Evolutionary conservation across 1,284 basidiomycete species (phyloP).

Genomic region (Cerioporus squamosus): DNA sequence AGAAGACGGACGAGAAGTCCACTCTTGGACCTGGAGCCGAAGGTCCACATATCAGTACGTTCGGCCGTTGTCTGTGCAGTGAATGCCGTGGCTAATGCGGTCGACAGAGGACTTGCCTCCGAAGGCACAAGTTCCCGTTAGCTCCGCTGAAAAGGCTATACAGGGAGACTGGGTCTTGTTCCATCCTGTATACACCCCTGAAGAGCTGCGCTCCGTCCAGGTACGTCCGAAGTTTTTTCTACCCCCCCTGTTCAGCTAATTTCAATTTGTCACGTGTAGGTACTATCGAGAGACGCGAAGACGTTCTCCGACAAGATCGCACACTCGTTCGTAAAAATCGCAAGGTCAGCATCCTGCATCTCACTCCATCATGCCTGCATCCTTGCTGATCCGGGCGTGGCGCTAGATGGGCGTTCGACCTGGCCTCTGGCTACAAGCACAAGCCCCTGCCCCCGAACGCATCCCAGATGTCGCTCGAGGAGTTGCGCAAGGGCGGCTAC

Average conservation of each 20-base stretch:
- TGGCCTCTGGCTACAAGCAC: slow-evolving; percentile 83
- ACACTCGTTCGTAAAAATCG: slow-evolving; percentile 59
- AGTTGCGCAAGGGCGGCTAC: slow-evolving; percentile 76
- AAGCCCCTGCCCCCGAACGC: slow-evolving; percentile 62
- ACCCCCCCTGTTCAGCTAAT: background rate
- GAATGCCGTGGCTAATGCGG: background rate
- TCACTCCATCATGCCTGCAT: background rate
- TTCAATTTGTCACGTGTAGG: slow-evolving; percentile 41
- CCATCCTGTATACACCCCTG: slow-evolving; percentile 78
- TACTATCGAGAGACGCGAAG: slow-evolving; percentile 71
- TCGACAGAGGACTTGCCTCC: slow-evolving; percentile 25
- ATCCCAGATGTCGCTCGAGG: slow-evolving; percentile 63
- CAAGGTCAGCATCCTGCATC: slow-evolving; percentile 42
- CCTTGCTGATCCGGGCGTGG: background rate
- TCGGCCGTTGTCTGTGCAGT: background rate
- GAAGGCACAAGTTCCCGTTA: slow-evolving; percentile 1
- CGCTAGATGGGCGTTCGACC: slow-evolving; percentile 68
- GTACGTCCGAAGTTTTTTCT: slow-evolving; percentile 41
- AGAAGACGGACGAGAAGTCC: slow-evolving; percentile 26
- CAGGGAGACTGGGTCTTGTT: slow-evolving; percentile 83
- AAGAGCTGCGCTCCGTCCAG: slow-evolving; percentile 81
- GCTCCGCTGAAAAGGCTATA: slow-evolving; percentile 31
- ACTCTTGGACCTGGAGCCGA: slow-evolving; percentile 30
- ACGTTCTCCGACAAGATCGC: slow-evolving; percentile 79
- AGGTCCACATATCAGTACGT: slow-evolving; percentile 39